These are phyloP conservation scores for Bolboschoenoplectus hybrid DNA, from an alignment of 202 grass and related monocot species.

Conservation along the genomic window DNA sequence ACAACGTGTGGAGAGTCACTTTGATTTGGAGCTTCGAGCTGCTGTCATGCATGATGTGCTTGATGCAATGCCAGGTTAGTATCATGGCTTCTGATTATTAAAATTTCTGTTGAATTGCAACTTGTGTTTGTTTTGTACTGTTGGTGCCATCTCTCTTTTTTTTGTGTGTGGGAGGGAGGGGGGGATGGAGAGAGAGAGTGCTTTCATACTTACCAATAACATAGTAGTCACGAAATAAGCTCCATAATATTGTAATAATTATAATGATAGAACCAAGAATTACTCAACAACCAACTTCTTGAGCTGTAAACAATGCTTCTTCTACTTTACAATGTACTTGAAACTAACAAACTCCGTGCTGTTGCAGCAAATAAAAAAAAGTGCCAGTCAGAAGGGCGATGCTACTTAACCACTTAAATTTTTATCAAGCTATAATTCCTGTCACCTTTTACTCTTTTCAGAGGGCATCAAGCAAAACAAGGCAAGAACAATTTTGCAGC, in stretches of 20 bases:
- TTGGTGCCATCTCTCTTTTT: not conserved
- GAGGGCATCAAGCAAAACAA: constrained; percentile 99
- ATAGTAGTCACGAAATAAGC: not conserved
- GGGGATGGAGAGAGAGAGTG: not conserved
- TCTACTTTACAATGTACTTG: not conserved
- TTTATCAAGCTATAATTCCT: constrained; percentile 8
- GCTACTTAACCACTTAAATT: not conserved
- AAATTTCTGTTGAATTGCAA: constrained; percentile 3
- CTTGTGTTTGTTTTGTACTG: not conserved
- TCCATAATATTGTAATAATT: not conserved
- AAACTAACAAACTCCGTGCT: not conserved
- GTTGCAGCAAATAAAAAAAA: not conserved
- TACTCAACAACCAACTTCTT: not conserved
- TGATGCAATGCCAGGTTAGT: constrained; percentile 89
- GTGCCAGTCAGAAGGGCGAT: not conserved
- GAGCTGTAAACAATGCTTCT: not conserved
- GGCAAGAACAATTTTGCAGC: constrained; percentile 89
- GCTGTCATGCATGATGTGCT: constrained; percentile 99
- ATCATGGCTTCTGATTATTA: not conserved
- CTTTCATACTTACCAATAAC: not conserved
- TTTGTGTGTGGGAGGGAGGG: not conserved
- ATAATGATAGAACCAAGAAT: not conserved
- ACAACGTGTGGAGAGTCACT: constrained; percentile 97
- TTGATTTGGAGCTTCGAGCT: constrained; percentile 94
- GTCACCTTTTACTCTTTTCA: constrained; percentile 24